phyloP scores from a whole-genome alignment of 805 yeast species.

The Pichia scutulata region DNA sequence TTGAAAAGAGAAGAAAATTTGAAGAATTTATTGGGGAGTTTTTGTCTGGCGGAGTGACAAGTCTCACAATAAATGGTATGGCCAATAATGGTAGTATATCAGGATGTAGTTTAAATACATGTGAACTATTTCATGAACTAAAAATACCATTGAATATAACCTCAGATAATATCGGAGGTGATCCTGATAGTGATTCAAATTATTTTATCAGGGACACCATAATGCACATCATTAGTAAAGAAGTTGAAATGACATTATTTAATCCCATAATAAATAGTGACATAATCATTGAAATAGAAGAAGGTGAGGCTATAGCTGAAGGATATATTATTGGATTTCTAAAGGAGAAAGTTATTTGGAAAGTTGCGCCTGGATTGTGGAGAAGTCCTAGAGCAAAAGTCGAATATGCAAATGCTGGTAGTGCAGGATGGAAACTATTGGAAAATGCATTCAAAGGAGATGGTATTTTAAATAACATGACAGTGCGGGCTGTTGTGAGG shows the following conservation, averaged over 20 bases:
- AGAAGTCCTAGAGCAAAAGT: slow-evolving; percentile 45
- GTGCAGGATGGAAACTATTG: slow-evolving; percentile 40
- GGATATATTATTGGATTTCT: slow-evolving; percentile 41
- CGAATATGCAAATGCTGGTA: slow-evolving; percentile 33
- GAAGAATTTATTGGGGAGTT: background rate
- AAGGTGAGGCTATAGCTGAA: slow-evolving; percentile 42
- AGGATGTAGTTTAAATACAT: slow-evolving; percentile 8
- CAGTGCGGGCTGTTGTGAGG: slow-evolving; percentile 35
- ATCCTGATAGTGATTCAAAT: background rate
- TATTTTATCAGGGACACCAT: slow-evolving; percentile 40
- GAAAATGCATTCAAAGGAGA: slow-evolving; percentile 44
- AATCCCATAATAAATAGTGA: slow-evolving; percentile 48
- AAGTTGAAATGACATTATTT: slow-evolving; percentile 44
- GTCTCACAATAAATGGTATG: slow-evolving; percentile 3
- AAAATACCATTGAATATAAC: slow-evolving; percentile 4
- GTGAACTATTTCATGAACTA: background rate
- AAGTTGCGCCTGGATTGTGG: slow-evolving; percentile 45
- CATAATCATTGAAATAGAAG: slow-evolving; percentile 33
- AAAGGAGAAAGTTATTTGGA: slow-evolving; percentile 32
- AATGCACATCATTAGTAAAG: slow-evolving; percentile 48
- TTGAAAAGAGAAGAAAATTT: background rate
- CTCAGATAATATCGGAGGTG: background rate
- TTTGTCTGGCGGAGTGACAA: background rate
- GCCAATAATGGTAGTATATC: slow-evolving; percentile 27
- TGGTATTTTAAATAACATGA: slow-evolving; percentile 32